Percentiles rank a stretch among this genome's conserved stretches.
Conservation (phyloP, 805 yeast species). For the Teunomyces kruisii region DNA sequence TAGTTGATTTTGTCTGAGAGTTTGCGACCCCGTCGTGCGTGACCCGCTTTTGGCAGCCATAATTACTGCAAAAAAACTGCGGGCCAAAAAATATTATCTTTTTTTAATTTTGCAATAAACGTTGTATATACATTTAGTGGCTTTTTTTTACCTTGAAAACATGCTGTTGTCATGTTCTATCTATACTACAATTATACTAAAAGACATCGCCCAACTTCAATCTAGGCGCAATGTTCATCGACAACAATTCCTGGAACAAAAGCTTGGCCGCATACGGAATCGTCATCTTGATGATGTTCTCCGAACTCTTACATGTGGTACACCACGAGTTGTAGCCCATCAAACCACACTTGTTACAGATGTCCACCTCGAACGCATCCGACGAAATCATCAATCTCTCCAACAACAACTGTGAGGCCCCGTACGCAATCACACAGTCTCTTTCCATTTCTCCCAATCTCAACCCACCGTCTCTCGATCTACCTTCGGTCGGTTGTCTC, state of each 20-base stretch:
- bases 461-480: constrained; percentile 98
- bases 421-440: constrained; percentile 99
- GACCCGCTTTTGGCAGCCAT: constrained; percentile 1
- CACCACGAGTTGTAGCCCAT: constrained; percentile 99
- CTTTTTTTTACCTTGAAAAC: no score
- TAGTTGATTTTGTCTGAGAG: not conserved
- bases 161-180: not conserved
- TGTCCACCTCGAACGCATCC: constrained; percentile 96
- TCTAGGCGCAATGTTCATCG: constrained; percentile 99
- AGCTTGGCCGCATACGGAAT: constrained; percentile 99
- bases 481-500: constrained; percentile 98
- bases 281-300: constrained; percentile 85
- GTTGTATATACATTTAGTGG: no score
- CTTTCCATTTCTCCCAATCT: constrained; percentile 99
- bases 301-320: constrained; percentile 90
- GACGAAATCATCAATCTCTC: constrained; percentile 96
- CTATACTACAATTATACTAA: constrained; percentile 18
- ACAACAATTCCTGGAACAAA: constrained; percentile 91
- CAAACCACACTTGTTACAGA: constrained; percentile 90
- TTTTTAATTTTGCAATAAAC: not conserved
- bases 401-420: constrained; percentile 90
- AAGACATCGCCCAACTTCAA: constrained; percentile 86
- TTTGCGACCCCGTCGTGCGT: not conserved
- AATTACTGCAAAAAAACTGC: not conserved
- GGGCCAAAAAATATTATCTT: not conserved